Evolutionary conservation across 441 rosid species (phyloP), one percentile per base, ranked within the genome.

Genomic region (Iberis amara): DNA sequence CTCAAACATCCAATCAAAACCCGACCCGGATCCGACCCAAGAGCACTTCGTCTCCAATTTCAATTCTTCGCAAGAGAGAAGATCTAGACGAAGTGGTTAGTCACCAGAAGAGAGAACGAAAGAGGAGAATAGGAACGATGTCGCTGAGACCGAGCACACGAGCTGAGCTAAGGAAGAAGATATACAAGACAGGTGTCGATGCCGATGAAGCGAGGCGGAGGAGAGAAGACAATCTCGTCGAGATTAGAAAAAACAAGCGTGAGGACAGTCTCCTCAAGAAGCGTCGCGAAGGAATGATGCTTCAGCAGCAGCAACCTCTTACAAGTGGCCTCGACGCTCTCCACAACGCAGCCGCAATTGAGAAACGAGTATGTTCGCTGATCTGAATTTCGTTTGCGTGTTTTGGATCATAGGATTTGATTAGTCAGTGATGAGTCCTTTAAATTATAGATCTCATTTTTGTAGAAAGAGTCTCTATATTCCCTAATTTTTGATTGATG

Each of bases 201-300:
- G 87, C 82, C 31, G 87, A 81, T 31, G 84, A 81, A 53, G 82
- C 81, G 11, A 73, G 87, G 45, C 69, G 87, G 73, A 52, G 87
- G 63, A 74, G 87, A 57, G 87, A 81, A 54, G 87, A 81, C 76
- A 78, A 81, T 52, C 68, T 76, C 79, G 80, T 81, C 36, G 84
- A 78, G 84, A 81, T 81, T 74, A 65, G 87, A 52, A 78, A 78
- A 73, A 76, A 64, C 69, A 81, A 78, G 67, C 78, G 87, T 12
- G 88, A 81, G 64, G 88, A 81, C 40, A 81, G 70, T 70, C 76
- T 81, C 32, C 76, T 74, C 45, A 81, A 81, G 81, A 78, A 79
- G 62, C 70, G 88, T 5, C 76, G 88, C 9, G 88, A 81, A 67
- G 88, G 82, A 6, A 75, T 81, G 50, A 40, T 57, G 61, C 77